Evolutionary conservation across 2,329 filamentous ascomycete genomes (phyloP).

Genomic region (Teratosphaeria gauchensis): DNA sequence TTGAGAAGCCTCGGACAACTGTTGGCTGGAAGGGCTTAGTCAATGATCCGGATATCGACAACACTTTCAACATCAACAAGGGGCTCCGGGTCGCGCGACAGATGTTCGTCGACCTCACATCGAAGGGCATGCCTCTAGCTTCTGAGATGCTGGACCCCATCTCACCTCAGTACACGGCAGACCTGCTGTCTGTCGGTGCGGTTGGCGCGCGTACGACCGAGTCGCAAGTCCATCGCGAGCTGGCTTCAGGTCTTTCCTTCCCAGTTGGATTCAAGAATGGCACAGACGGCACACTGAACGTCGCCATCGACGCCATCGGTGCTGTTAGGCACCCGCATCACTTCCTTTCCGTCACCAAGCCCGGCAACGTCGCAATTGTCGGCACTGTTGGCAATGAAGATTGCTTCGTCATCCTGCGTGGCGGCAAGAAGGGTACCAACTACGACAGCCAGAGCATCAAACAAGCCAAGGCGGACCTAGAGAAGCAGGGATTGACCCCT

Average conservation of each 20-base stretch:
- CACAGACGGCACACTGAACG: conserved; percentile 79
- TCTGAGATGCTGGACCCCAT: conserved; percentile 98
- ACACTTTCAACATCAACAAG: conserved; percentile 99
- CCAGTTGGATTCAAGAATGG: conserved; percentile 99
- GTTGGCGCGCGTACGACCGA: conserved; percentile 96
- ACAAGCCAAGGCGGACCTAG: conserved; percentile 69
- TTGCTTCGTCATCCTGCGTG: conserved; percentile 91
- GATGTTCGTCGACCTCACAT: conserved; percentile 85
- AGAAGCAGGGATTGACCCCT: conserved; percentile 59
- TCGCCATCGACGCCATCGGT: conserved; percentile 92
- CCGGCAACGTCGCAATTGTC: conserved; percentile 87
- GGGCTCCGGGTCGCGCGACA: conserved; percentile 77
- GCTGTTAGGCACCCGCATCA: conserved; percentile 87
- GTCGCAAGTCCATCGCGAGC: conserved; percentile 86
- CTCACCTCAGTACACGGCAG: conserved; percentile 90
- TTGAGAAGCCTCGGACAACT: conserved; percentile 96
- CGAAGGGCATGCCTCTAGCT: conserved; percentile 88
- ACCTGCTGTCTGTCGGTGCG: conserved; percentile 82
- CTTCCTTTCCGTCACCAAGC: conserved; percentile 96
- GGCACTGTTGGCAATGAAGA: conserved; percentile 92
- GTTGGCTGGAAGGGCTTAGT: conserved; percentile 98
- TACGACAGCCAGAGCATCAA: conserved; percentile 78
- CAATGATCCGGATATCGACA: conserved; percentile 97
- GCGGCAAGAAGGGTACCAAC: conserved; percentile 88
- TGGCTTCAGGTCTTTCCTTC: conserved; percentile 90